phyloP scores from a whole-genome alignment of 768 basidiomycete genomes.

The Mrakia hoshinonis region DNA sequence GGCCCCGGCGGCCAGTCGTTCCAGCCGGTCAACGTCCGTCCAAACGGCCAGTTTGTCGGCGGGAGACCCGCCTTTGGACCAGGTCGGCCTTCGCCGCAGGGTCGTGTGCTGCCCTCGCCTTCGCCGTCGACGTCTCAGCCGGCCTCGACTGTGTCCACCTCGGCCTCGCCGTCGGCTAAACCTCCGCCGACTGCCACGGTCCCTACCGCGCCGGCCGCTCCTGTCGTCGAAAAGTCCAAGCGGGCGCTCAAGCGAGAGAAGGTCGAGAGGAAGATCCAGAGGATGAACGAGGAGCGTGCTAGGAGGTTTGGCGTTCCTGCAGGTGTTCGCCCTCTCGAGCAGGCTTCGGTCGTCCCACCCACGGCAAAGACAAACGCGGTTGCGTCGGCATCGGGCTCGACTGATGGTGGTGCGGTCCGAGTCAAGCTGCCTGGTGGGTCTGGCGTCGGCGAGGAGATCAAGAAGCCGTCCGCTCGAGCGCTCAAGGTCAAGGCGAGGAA shows the following conservation, averaged over 20 bases:
- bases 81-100: not conserved
- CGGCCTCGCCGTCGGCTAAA: not conserved
- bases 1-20: too few species aligned
- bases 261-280: slow-evolving; percentile 17
- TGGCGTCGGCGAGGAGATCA: not conserved
- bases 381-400: not conserved
- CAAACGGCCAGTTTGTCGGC: not conserved
- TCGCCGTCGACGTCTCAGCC: not conserved
- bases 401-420: not conserved
- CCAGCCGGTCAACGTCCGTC: too few species aligned
- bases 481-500: not conserved
- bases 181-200: not conserved
- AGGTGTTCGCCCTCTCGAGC: not conserved
- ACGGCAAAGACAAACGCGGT: not conserved
- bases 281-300: not conserved
- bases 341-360: not conserved
- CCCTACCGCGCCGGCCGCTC: not conserved
- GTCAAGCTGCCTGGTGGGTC: not conserved
- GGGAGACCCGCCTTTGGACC: not conserved
- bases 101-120: not conserved
- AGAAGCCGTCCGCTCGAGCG: not conserved
- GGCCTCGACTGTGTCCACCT: not conserved
- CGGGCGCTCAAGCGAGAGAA: slow-evolving; percentile 2
- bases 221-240: slow-evolving; percentile 3
- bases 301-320: not conserved